Evolutionary conservation across 306 rosid species (phyloP).

Genomic region (Glycine tomentella): DNA sequence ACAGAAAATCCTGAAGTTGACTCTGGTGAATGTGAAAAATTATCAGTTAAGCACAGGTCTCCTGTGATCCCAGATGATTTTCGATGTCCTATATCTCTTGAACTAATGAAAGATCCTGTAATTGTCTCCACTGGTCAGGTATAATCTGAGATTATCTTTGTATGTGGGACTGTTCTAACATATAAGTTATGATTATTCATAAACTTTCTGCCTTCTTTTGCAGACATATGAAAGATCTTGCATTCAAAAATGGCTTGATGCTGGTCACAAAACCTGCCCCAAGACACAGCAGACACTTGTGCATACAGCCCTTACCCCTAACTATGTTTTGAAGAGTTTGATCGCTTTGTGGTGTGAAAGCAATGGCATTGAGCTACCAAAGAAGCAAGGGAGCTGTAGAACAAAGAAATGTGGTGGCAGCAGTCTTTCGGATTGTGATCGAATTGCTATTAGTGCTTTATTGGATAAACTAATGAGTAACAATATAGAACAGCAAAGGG

Average conservation of each 20-base stretch:
- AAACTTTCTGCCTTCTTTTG: constrained; percentile 46
- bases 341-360: constrained; percentile 96
- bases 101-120: constrained; percentile 96
- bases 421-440: constrained; percentile 81
- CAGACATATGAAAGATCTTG: constrained; percentile 95
- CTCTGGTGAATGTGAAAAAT: constrained; percentile 57
- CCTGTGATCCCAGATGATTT: constrained; percentile 98
- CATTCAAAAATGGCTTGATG: constrained; percentile 98
- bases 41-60: constrained; percentile 77
- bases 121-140: constrained; percentile 99
- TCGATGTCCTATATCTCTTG: constrained; percentile 96
- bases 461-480: constrained; percentile 70
- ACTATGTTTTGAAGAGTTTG: constrained; percentile 94
- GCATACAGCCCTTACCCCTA: constrained; percentile 96
- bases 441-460: constrained; percentile 64
- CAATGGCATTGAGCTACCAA: constrained; percentile 94
- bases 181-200: constrained; percentile 29
- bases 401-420: constrained; percentile 75
- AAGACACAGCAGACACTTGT: constrained; percentile 88
- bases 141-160: constrained; percentile 33
- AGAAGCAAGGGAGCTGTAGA: constrained; percentile 73
- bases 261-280: constrained; percentile 97
- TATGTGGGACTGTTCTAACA: neutral
- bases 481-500: constrained; percentile 80
- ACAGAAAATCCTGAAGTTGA: constrained; percentile 67